A percentile compares a stretch with the other conserved stretches of the same genome.
Conservation (phyloP, 345 rosid genomes). For the Barbarea vulgaris region DNA sequence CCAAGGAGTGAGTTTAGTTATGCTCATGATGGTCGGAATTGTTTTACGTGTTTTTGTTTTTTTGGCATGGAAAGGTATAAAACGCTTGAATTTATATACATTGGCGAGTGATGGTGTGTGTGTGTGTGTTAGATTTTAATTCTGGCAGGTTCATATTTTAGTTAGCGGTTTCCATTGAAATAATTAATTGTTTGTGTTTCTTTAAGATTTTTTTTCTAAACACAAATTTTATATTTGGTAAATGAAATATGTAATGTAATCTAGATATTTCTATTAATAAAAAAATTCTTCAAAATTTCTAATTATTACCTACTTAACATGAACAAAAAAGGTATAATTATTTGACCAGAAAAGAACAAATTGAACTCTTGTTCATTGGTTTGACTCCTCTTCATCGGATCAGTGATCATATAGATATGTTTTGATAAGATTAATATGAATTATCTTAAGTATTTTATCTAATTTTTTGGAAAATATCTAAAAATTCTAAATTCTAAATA, state of each 20-base stretch:
- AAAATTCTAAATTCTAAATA: too few species aligned
- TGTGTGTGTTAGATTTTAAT: neutral
- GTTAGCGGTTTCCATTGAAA: neutral
- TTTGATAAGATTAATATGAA: neutral
- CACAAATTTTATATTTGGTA: neutral
- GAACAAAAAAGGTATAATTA: neutral
- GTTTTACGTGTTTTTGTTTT: neutral
- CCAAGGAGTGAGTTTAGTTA: conserved; percentile 12
- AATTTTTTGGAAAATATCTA: neutral
- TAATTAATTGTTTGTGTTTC: neutral
- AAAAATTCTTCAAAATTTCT: neutral
- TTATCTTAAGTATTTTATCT: neutral
- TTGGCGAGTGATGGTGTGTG: conserved; percentile 3
- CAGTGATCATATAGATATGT: neutral
- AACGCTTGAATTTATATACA: conserved; percentile 9
- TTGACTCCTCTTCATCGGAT: neutral
- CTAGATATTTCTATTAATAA: neutral
- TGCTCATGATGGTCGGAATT: conserved; percentile 20
- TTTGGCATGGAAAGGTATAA: neutral
- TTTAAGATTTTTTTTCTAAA: neutral
- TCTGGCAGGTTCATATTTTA: neutral
- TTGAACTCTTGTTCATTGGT: neutral
- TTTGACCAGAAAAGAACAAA: neutral
- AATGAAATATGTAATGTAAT: neutral
- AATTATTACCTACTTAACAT: neutral